Conservation (phyloP, 2,329 filamentous ascomycete genomes). For the Clonostachys sp. region DNA sequence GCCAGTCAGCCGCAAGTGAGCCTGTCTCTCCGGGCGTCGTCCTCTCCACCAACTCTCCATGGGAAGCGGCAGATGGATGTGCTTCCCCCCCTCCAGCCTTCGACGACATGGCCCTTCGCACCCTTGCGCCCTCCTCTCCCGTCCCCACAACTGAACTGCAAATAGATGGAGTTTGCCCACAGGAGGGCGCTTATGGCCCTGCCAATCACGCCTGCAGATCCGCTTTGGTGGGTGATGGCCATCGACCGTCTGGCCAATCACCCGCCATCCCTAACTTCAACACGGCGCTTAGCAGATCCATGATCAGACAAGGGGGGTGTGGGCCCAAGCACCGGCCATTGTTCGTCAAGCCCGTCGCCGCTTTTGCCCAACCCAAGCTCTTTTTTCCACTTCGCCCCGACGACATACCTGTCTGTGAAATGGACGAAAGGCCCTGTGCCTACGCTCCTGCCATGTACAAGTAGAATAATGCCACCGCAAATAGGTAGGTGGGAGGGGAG, state of each 20-base stretch:
- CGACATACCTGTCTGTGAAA: no score
- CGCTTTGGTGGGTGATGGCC: conserved; percentile 22
- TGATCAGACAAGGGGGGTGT: no score
- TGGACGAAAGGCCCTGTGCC: no score
- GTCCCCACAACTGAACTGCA: neutral
- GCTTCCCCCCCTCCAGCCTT: neutral
- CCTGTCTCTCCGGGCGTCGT: neutral
- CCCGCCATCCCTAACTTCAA: conserved; percentile 6
- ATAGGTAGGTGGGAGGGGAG: no score
- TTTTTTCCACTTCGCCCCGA: no score
- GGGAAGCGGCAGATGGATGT: no score
- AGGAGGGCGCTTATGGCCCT: conserved; percentile 6
- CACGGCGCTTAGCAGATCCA: conserved; percentile 22
- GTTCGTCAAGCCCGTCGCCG: neutral
- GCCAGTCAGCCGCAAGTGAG: neutral
- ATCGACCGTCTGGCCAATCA: conserved; percentile 18
- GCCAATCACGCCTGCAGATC: conserved; percentile 22
- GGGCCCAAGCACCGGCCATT: no score
- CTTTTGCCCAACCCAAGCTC: neutral
- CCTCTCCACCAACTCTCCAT: neutral
- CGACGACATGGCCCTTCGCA: neutral
- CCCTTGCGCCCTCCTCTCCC: neutral
- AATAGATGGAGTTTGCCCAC: neutral
- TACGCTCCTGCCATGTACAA: no score
- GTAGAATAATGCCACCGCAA: no score